Evolutionary conservation across 768 basidiomycete species (phyloP), one percentile per base, ranked within the genome.

Genomic region (Lentinus tigrinus): DNA sequence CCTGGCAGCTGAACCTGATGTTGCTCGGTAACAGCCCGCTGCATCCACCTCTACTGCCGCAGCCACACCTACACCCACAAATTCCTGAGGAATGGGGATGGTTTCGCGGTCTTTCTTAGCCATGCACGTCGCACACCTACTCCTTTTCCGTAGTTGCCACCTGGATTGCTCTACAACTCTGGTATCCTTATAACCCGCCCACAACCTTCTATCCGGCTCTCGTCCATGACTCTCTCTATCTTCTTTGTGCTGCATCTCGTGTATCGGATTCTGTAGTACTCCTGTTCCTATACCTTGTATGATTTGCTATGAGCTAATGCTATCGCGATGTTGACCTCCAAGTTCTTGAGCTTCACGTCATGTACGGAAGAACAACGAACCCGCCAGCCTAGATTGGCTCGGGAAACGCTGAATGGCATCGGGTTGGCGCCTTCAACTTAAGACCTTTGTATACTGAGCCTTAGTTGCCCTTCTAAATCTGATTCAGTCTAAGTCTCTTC

Each of bases 111-210:
- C 9, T 7, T 8, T 5, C 16, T 58, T 7, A 9, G 1, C 17
- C 11, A 10, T 16, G 34, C 43, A 40, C 11, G n/a, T 23, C 23
- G 21, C 6, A 19, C 31, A 26, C 52, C 13, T 14, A 3, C 46
- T 56, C 3, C 23, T 8, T 16, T n/a, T 7, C 28, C 34, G 28
- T 46, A 72, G 71, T 47, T 53, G 70, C 23, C 67, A 63, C 42
- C 67, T 73, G 38, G 62, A 69, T 9, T 55, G 68, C 7, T 54
- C 58, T 3, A 61, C 14, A 73, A 73, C 54, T 57, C 70, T 8
- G 71, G 70, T 13, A 65, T 73, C n/a, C 58, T 73, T 24, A 44
- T 68, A 44, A 62, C 72, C 47, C 60, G 42, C 36, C 58, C 68
- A 7, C 4, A 49, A 53, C 43, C 48, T 56, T 6, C 7, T 19